Percentiles rank a stretch among this genome's conserved stretches.
Conservation (phyloP, 257 asterid species). For the Nicotiana paniculata region DNA sequence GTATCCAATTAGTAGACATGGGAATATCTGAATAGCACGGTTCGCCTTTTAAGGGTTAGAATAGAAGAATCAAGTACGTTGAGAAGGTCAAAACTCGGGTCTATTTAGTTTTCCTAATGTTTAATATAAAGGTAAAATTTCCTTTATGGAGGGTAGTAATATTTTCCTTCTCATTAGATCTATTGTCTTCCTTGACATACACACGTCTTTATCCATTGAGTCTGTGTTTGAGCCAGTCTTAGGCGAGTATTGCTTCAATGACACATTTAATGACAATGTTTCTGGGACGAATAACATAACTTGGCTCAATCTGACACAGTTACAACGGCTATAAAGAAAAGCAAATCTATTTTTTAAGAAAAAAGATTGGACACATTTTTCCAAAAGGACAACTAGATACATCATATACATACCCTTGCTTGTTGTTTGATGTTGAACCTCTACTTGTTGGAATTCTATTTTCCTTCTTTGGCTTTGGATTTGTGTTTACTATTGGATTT, state of each 20-base stretch:
- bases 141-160: not conserved
- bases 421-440: slow-evolving; percentile 75
- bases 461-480: slow-evolving; percentile 54
- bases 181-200: not conserved
- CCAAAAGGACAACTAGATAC: not conserved
- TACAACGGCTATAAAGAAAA: not conserved
- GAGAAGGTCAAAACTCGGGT: not conserved
- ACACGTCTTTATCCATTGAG: not conserved
- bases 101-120: not conserved
- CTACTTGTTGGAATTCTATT: slow-evolving; percentile 49
- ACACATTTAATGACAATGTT: not conserved
- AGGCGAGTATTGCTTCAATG: not conserved
- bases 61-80: not conserved
- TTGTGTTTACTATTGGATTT: slow-evolving; percentile 26
- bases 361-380: not conserved
- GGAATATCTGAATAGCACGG: not conserved
- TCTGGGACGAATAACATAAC: not conserved
- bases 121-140: not conserved
- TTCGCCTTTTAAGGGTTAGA: not conserved
- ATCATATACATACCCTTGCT: slow-evolving; percentile 48
- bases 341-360: not conserved
- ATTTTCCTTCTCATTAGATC: not conserved
- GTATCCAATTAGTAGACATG: not conserved
- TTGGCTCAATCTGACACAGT: not conserved
- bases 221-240: not conserved